Conservation (phyloP, 1,139 yeast genomes). For the Blastobotrys apis region DNA sequence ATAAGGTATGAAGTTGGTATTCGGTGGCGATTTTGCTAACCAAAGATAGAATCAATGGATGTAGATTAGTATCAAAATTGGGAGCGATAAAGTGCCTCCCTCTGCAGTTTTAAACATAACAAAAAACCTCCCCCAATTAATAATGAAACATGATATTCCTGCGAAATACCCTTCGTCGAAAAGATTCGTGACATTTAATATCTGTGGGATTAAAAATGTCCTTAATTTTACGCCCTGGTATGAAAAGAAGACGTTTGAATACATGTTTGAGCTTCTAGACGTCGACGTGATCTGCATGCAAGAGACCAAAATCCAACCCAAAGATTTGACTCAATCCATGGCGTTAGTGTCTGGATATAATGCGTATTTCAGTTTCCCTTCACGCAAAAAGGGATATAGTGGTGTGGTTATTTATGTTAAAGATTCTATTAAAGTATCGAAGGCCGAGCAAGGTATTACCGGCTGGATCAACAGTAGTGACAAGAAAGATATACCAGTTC, state of each 20-base stretch:
- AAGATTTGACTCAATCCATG: slow-evolving; percentile 45
- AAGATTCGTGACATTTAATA: slow-evolving; percentile 70
- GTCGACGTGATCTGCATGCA: slow-evolving; percentile 81
- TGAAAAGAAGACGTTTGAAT: slow-evolving; percentile 44
- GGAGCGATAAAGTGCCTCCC: too few relatives aligned
- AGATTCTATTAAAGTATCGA: slow-evolving; percentile 45
- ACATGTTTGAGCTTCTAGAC: slow-evolving; percentile 51
- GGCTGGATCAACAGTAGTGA: slow-evolving; percentile 49
- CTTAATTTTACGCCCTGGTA: slow-evolving; percentile 85
- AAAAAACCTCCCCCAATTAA: neutral
- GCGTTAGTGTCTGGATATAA: slow-evolving; percentile 57
- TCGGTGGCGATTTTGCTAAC: neutral
- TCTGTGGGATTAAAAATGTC: slow-evolving; percentile 77
- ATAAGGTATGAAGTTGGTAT: slow-evolving; percentile 36
- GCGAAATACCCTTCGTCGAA: slow-evolving; percentile 12
- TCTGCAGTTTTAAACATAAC: too few relatives aligned
- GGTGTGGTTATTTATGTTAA: slow-evolving; percentile 88
- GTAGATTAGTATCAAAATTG: slow-evolving; percentile 17
- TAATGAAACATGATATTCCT: slow-evolving; percentile 2
- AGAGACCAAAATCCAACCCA: slow-evolving; percentile 67
- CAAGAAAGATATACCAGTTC: slow-evolving; percentile 19
- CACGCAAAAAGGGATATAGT: slow-evolving; percentile 64
- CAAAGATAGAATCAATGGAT: slow-evolving; percentile 32
- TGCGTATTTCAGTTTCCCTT: slow-evolving; percentile 68
- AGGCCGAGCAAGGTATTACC: slow-evolving; percentile 89